Conservation (phyloP, 805 yeast genomes). For the Lipomyces mesembrius region DNA sequence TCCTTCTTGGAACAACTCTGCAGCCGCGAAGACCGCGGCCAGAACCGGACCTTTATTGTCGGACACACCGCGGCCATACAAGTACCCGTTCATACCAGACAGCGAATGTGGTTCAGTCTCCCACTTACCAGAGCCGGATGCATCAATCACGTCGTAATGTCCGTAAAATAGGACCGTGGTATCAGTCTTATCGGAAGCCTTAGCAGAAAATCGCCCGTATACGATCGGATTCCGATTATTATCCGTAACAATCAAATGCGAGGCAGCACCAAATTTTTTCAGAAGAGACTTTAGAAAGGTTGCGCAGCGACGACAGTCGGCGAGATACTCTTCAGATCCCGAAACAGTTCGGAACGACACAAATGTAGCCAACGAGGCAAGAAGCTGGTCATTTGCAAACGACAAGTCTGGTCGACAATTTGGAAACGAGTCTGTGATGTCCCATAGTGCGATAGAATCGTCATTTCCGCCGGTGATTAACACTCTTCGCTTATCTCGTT, state of each 20-base stretch:
- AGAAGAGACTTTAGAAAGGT: conserved; percentile 67
- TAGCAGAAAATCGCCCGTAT: conserved; percentile 64
- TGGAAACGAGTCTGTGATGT: conserved; percentile 42
- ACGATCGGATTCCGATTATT: conserved; percentile 82
- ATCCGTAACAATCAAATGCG: conserved; percentile 71
- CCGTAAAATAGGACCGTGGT: conserved; percentile 79
- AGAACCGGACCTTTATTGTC: conserved; percentile 94
- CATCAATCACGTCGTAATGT: conserved; percentile 93
- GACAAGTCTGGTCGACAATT: conserved; percentile 30
- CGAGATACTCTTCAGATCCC: conserved; percentile 66
- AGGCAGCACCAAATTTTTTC: conserved; percentile 64
- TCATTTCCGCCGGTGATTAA: conserved; percentile 73
- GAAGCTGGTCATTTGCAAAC: conserved; percentile 63
- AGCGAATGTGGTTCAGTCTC: conserved; percentile 75
- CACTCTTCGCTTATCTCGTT: conserved; percentile 49
- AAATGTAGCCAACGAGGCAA: conserved; percentile 62
- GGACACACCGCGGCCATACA: conserved; percentile 90
- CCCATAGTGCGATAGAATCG: conserved; percentile 75
- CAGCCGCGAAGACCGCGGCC: conserved; percentile 86
- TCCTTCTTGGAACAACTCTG: conserved; percentile 60
- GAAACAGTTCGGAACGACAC: conserved; percentile 80
- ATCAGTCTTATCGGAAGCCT: conserved; percentile 36
- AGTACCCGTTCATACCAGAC: conserved; percentile 78
- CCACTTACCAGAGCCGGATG: conserved; percentile 69
- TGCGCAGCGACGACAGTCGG: conserved; percentile 87